phyloP scores from a whole-genome alignment of 805 yeast species.

The Yarrowia osloensis region DNA sequence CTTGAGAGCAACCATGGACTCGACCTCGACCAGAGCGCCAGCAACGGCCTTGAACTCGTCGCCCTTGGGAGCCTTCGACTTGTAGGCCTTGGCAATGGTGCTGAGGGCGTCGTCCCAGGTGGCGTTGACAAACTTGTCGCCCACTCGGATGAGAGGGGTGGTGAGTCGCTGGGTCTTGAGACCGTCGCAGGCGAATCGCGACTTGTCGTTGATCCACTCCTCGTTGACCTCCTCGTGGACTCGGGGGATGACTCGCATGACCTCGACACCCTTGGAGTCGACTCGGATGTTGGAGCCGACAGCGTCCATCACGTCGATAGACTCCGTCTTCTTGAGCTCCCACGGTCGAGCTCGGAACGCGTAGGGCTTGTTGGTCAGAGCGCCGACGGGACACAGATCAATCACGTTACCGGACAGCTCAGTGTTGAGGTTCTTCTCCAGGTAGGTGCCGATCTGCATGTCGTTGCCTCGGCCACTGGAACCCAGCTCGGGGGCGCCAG shows the following conservation, averaged over 20 bases:
- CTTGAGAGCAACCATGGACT: constrained; percentile 77
- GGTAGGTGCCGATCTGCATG: constrained; percentile 87
- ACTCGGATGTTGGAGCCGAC: constrained; percentile 81
- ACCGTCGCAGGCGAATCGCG: constrained; percentile 84
- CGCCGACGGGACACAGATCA: constrained; percentile 91
- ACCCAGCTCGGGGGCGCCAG: constrained; percentile 91
- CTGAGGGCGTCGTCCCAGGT: constrained; percentile 87
- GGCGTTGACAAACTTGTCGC: constrained; percentile 67
- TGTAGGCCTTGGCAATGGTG: constrained; percentile 63
- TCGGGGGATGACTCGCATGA: constrained; percentile 83
- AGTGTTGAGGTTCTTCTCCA: constrained; percentile 78
- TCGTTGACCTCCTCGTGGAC: constrained; percentile 83
- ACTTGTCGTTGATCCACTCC: constrained; percentile 89
- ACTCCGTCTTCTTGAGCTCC: constrained; percentile 88
- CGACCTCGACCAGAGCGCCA: constrained; percentile 82
- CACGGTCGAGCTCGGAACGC: constrained; percentile 93
- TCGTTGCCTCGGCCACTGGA: constrained; percentile 89
- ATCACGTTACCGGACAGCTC: constrained; percentile 85
- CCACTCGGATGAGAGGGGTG: constrained; percentile 71
- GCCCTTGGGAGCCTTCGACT: constrained; percentile 57
- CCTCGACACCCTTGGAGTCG: constrained; percentile 84
- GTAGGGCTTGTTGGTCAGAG: constrained; percentile 84
- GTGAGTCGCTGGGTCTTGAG: constrained; percentile 83
- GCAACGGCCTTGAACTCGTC: constrained; percentile 78
- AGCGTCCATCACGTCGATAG: constrained; percentile 81